Evolutionary conservation across 345 rosid genomes (phyloP).

Genomic region (Sonneratia caseolaris): DNA sequence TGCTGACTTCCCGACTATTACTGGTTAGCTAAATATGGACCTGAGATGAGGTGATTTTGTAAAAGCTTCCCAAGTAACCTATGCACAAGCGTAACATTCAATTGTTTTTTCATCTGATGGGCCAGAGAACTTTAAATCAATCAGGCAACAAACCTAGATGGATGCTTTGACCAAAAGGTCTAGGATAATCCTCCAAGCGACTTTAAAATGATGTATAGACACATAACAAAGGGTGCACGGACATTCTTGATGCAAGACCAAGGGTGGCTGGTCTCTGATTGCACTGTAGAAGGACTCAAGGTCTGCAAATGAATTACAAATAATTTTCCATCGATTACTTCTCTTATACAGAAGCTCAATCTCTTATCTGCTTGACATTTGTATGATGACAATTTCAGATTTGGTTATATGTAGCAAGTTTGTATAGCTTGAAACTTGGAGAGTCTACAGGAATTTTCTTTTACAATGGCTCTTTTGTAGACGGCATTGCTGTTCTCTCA

Average conservation of each 20-base stretch:
- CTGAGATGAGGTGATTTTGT: constrained; percentile 49
- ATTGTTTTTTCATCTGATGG: background rate
- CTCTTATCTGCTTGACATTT: too few relatives aligned
- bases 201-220: constrained; percentile 51
- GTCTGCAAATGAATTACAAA: constrained; percentile 11
- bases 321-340: background rate
- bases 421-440: too few relatives aligned
- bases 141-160: background rate
- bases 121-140: background rate
- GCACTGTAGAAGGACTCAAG: constrained; percentile 63
- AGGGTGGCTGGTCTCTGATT: constrained; percentile 67
- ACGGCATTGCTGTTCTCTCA: constrained; percentile 29
- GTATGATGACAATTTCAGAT: too few relatives aligned
- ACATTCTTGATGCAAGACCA: constrained; percentile 59
- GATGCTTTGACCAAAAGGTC: constrained; percentile 21
- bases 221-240: constrained; percentile 57
- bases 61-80: constrained; percentile 49
- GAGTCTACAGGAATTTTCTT: too few relatives aligned
- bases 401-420: too few relatives aligned
- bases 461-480: constrained; percentile 10
- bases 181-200: constrained; percentile 48
- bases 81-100: background rate
- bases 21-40: constrained; percentile 68
- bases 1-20: constrained; percentile 57
- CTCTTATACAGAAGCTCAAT: too few relatives aligned